Conservation (phyloP, 164 flowering plant species). For the Piper betle region DNA sequence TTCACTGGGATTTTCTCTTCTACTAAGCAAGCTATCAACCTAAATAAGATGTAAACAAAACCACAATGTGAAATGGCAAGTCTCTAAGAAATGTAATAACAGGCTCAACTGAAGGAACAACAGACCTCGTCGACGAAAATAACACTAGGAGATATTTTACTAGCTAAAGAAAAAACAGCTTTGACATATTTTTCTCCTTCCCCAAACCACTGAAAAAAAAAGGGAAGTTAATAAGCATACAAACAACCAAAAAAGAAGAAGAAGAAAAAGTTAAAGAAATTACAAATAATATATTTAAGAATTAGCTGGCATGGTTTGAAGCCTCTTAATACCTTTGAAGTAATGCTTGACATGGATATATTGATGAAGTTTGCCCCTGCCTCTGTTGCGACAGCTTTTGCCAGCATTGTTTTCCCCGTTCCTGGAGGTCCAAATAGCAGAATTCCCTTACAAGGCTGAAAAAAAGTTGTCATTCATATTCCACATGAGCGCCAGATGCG, state of each 20-base stretch:
- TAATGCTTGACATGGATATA: conserved; percentile 93
- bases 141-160: conserved; percentile 33
- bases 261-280: too few relatives aligned
- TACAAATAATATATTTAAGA: too few relatives aligned
- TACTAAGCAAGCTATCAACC: conserved; percentile 46
- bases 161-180: conserved; percentile 32
- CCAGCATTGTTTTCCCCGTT: conserved; percentile 96
- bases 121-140: conserved; percentile 42
- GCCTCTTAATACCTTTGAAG: conserved; percentile 46
- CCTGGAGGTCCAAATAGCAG: conserved; percentile 97
- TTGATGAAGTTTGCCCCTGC: conserved; percentile 96
- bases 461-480: neutral
- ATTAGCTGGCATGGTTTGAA: too few relatives aligned
- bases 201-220: conserved; percentile 28
- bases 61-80: neutral
- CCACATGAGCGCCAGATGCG: neutral
- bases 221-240: neutral
- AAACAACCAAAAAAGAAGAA: too few relatives aligned
- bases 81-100: too few relatives aligned
- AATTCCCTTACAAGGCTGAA: conserved; percentile 94
- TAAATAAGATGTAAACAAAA: conserved; percentile 5
- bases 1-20: conserved; percentile 29
- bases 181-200: conserved; percentile 35
- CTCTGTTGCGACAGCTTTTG: conserved; percentile 97
- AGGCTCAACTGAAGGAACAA: neutral